Base-by-base conservation (phyloP, 257 asterid species). In the Paulownia fortunei region DNA sequence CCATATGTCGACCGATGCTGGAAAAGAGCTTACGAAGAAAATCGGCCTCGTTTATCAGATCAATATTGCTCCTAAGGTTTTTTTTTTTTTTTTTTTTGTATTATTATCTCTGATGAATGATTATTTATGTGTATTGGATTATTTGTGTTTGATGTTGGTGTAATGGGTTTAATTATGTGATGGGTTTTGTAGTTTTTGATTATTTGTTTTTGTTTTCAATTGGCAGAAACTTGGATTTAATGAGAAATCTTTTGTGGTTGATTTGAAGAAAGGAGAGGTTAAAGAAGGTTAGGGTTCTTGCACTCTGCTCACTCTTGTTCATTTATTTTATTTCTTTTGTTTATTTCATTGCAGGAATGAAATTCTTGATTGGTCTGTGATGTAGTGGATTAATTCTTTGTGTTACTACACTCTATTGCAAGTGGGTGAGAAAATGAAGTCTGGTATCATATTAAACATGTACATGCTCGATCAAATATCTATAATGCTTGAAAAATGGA, bases 41-140 rank as follows among this genome's bases (percentile, higher is more conserved):
- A 90, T 94, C 34, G 96, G 94, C 52, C 96, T 94, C 73, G 99
- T 94, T 66, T 94, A 91, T 79, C 98, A 94, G 88, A 88, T 92
- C 69, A 91, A 94, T 56, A 85, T 94, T 61, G 97, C 99, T 18
- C 99, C 99, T n/a, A 92, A 94, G 99, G 99, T 94, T 60, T 44
- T 55, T 2, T 6, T 72, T n/a, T 51, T 2, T 0, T 26, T 34
- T 0, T 23, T n/a, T 39, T 39, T 39, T 39, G 5, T n/a, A n/a
- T n/a, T n/a, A n/a, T n/a, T n/a, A n/a, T n/a, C n/a, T n/a, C n/a
- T 47, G 34, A 24, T 41, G 16, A 51, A 15, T 10, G n/a, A 9
- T 77, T 23, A 32, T 2, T 4, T 10, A 3, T 37, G 5, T 34
- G 9, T 13, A 2, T 68, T 3, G 3, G 37, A 37, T 42, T 70